Evolutionary conservation across 1,284 basidiomycete genomes (phyloP).

Genomic region (Boletus mariae): DNA sequence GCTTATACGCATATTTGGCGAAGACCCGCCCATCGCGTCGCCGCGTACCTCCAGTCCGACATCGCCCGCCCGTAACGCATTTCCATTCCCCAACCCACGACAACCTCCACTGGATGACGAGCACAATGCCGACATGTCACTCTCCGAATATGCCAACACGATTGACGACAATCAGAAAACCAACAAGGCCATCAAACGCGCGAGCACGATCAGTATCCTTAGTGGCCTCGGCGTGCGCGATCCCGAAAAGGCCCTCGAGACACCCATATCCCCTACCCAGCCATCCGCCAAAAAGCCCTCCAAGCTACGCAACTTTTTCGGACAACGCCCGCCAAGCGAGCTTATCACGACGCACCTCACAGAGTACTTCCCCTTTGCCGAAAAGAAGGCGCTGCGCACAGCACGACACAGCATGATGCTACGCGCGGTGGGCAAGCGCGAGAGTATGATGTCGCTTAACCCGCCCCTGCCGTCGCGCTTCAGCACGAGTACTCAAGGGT

Average conservation of each 20-base stretch:
- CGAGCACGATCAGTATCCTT: slow-evolving; percentile 91
- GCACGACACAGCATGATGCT: slow-evolving; percentile 82
- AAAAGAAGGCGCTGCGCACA: slow-evolving; percentile 86
- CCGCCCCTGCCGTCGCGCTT: slow-evolving; percentile 52
- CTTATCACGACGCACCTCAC: slow-evolving; percentile 95
- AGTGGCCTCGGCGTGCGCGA: slow-evolving; percentile 85
- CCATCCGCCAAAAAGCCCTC: slow-evolving; percentile 48
- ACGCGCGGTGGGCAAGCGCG: slow-evolving; percentile 39
- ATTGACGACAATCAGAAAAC: slow-evolving; percentile 22
- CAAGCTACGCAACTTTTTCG: slow-evolving; percentile 95
- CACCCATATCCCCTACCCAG: slow-evolving; percentile 39
- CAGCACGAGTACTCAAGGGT: slow-evolving; percentile 69
- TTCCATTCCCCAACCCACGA: slow-evolving; percentile 16
- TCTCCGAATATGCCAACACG: slow-evolving; percentile 19
- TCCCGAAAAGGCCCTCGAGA: slow-evolving; percentile 59
- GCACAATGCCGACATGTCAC: slow-evolving; percentile 37
- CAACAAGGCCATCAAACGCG: slow-evolving; percentile 80
- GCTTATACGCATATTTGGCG: slow-evolving; percentile 56
- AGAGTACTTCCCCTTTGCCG: slow-evolving; percentile 93
- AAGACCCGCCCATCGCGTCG: slow-evolving; percentile 37
- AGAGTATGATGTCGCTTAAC: slow-evolving; percentile 49
- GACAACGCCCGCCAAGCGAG: slow-evolving; percentile 95
- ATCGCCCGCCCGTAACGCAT: slow-evolving; percentile 29
- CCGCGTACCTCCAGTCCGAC: slow-evolving; percentile 33
- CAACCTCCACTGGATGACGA: slow-evolving; percentile 36